These are phyloP conservation scores for Aspergillus chevalieri DNA, from an alignment of 2,329 filamentous ascomycete genomes.

Conservation along the genomic window DNA sequence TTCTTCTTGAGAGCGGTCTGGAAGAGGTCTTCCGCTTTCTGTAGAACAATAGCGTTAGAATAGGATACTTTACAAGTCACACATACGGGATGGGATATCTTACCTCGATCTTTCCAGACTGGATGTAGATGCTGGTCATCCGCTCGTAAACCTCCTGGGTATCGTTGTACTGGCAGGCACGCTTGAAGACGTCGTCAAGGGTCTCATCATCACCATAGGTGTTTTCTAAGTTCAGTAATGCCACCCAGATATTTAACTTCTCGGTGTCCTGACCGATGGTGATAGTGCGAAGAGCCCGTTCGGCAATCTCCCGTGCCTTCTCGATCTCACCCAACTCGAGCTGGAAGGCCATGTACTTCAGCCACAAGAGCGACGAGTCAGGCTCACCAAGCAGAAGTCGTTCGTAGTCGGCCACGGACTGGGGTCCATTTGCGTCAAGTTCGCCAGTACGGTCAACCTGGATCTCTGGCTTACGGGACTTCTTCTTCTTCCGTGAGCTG, in stretches of 20 bases:
- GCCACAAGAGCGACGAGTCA: conserved; percentile 90
- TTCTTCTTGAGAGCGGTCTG: conserved; percentile 85
- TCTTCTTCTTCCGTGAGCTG: conserved; percentile 60
- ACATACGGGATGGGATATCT: conserved; percentile 26
- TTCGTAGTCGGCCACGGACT: conserved; percentile 88
- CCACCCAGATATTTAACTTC: conserved; percentile 93
- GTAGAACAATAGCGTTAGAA: conserved; percentile 10
- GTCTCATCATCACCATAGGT: conserved; percentile 78
- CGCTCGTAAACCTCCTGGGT: conserved; percentile 82
- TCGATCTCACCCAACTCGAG: conserved; percentile 83
- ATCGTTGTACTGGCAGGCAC: conserved; percentile 91
- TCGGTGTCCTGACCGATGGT: conserved; percentile 84
- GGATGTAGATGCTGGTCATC: conserved; percentile 89
- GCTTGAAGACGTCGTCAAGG: conserved; percentile 80
- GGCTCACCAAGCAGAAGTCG: conserved; percentile 85
- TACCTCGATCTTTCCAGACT: conserved; percentile 78
- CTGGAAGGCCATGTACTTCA: conserved; percentile 98
- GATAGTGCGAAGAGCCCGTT: conserved; percentile 86
- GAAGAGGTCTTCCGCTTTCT: conserved; percentile 87
- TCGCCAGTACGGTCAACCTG: conserved; percentile 88
- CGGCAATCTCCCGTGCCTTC: conserved; percentile 81
- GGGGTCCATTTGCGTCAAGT: conserved; percentile 79
- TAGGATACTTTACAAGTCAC: not conserved
- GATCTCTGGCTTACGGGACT: conserved; percentile 68
- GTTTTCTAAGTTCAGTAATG: conserved; percentile 88